Base-by-base conservation (phyloP, 2,329 filamentous ascomycete species). In the Clonostachys rhizophaga region DNA sequence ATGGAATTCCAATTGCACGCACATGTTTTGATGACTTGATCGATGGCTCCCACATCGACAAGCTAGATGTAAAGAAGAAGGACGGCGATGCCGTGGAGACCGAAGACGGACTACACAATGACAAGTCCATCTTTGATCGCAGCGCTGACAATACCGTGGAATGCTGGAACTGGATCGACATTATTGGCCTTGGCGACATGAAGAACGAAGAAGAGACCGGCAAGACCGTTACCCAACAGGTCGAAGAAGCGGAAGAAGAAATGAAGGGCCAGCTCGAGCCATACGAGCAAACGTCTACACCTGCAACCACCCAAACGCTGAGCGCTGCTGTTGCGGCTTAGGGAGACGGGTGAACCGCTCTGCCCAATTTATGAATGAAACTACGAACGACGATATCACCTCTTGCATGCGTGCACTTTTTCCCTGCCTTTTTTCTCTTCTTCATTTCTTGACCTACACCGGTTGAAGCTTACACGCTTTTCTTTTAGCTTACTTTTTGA, bases 141-240 rank as follows among this genome's bases (percentile, higher is more conserved):
- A 67, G 64, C 49, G 67, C 58, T 2, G 63, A 60, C 43, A 58
- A 59, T 2, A 52, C 53, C 2, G 68, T 81, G 8, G 67, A 70
- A 4, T 63, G 67, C 46, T 83, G 79, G 79, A 59, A 63, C 40
- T 78, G 71, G 71, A 71, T 82, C 50, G 72, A 81, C 44, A 64
- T 74, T 17, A 67, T 78, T 4, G 77, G 76, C 8, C 63, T 79
- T 51, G 78, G 66, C 0, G 61, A 63, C 2, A 49, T 55, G 3
- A 57, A 50, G 7, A 60, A 63, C 14, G 45, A 49, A 4, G 51
- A 54, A 9, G 58, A 56, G 9, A 55, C 49, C 5, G 61, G 58
- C 45, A 64, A 66, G 54, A 57, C 61, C 0, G 50, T 55, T 2
- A 47, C 54, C 11, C 49, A 64, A 46, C 58, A 66, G 51, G 59